These are phyloP conservation scores for Pleurotus sapidus DNA, from an alignment of 768 basidiomycete genomes.

Conservation along the genomic window DNA sequence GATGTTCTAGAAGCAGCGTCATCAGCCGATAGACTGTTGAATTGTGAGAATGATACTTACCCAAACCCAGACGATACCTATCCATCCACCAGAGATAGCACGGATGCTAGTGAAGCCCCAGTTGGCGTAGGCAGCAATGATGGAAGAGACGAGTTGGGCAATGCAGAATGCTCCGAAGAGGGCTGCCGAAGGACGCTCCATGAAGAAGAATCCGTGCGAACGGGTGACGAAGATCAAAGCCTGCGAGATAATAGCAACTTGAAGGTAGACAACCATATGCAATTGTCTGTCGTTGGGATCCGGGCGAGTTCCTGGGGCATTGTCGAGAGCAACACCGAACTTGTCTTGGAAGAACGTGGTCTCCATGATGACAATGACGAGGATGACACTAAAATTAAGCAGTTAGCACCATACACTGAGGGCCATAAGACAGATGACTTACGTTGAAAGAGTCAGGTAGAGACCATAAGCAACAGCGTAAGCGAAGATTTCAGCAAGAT, in stretches of 20 bases:
- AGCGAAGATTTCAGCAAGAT: slow-evolving; percentile 92
- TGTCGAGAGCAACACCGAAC: slow-evolving; percentile 67
- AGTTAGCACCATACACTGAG: not conserved
- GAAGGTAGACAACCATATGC: slow-evolving; percentile 91
- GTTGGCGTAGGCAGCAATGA: slow-evolving; percentile 91
- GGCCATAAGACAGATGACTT: slow-evolving; percentile 27
- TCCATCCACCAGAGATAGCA: slow-evolving; percentile 87
- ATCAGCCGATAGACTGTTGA: slow-evolving; percentile 7
- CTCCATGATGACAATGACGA: slow-evolving; percentile 82
- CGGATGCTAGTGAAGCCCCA: slow-evolving; percentile 92
- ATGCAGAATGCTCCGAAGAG: slow-evolving; percentile 88
- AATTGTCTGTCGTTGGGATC: slow-evolving; percentile 66
- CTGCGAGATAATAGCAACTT: slow-evolving; percentile 98
- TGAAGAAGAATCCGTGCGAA: slow-evolving; percentile 94
- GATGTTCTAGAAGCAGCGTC: slow-evolving; percentile 62
- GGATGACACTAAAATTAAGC: slow-evolving; percentile 50
- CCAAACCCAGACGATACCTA: slow-evolving; percentile 97
- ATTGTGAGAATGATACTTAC: slow-evolving; percentile 31
- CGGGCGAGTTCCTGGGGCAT: slow-evolving; percentile 24
- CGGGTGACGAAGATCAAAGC: slow-evolving; percentile 96
- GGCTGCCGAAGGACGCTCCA: slow-evolving; percentile 90
- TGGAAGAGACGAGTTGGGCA: slow-evolving; percentile 91
- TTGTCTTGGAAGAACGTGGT: slow-evolving; percentile 87
- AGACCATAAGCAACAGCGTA: slow-evolving; percentile 95
- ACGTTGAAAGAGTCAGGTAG: slow-evolving; percentile 92